Base-by-base conservation (phyloP, 352 stramenopile species). In the Hyaloperonospora arabidopsidis region DNA sequence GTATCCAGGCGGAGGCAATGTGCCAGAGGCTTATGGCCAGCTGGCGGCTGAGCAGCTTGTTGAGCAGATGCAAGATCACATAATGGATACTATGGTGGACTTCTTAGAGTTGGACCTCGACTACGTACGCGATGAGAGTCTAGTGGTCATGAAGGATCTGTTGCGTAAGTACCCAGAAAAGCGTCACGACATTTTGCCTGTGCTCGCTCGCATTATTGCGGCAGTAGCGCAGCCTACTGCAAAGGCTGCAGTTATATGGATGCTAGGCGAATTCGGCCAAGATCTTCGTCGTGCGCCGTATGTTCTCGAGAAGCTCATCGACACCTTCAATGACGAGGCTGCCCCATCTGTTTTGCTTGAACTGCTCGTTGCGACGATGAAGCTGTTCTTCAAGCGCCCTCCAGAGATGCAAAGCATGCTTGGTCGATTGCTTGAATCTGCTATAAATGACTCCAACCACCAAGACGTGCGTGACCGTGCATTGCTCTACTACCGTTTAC, bases 381-480 rank as follows among this genome's bases (percentile, higher is more conserved):
- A 98, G 70, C 76, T 99, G 5, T 99, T 99, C 69, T 99, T 99
- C 72, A 89, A 97, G 68, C 84, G 96, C n/a, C 90, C 96, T 36
- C 94, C 95, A 1, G 96, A 99, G 81, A 89, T 98, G 81, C 95
- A 99, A 69, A 86, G 76, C 36, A 98, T 99, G 95, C 75, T 99
- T 22, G 96, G 95, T 5, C 79, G 92, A 18, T 74, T 99, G 35
- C 78, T 99, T 49, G 79, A 87, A 19, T 80, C 85, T 14, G 92
- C 95, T 0, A 97, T 97, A 35, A 93, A 98, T 59, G 96, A 98
- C 54, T 93, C 95, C 8, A 91, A 86, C 49, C 84, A 97, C 58
- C 84, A 94, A 55, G 96, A 99, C 74, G 80, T 99, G 5, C 95
- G 97, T 46, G 97, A 99, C 72, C 88, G 96, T 41, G 96, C 95